Evolutionary conservation across 208 protist genomes (phyloP).

Genomic region (Acanthamoeba lenticulata): DNA sequence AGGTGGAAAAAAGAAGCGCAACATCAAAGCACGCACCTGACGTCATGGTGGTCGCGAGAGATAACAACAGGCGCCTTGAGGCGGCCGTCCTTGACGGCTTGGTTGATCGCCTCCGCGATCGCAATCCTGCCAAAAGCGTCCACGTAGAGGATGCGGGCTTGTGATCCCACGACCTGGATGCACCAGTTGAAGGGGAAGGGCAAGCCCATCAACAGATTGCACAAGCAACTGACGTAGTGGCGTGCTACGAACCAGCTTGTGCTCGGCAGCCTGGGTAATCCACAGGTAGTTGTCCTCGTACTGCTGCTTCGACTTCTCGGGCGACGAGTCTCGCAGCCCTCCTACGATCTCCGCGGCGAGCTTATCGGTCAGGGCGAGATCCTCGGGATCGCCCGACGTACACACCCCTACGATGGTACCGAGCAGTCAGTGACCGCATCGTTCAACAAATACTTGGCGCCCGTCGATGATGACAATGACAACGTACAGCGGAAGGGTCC

Average conservation of each 20-base stretch:
- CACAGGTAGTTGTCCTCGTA: slow-evolving; percentile 89
- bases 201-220: too few species aligned
- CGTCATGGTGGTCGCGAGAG: slow-evolving; percentile 92
- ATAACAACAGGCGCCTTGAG: slow-evolving; percentile 83
- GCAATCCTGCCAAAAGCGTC: slow-evolving; percentile 82
- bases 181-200: too few species aligned
- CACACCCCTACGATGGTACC: slow-evolving; percentile 90
- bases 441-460: not conserved
- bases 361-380: slow-evolving; percentile 86
- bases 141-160: slow-evolving; percentile 91
- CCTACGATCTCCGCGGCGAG: slow-evolving; percentile 88
- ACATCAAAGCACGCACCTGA: too few species aligned
- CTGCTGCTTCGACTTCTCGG: slow-evolving; percentile 57
- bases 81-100: slow-evolving; percentile 85
- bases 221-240: too few species aligned
- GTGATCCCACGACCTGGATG: slow-evolving; percentile 90
- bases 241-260: slow-evolving; percentile 84
- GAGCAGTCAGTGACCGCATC: too few species aligned
- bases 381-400: slow-evolving; percentile 80
- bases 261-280: slow-evolving; percentile 86
- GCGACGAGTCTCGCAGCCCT: slow-evolving; percentile 58
- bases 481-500: slow-evolving; percentile 88
- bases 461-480: not conserved
- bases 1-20: too few species aligned
- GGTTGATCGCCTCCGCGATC: slow-evolving; percentile 90